These are phyloP conservation scores for Mycena floridula DNA, from an alignment of 768 basidiomycete species.

Conservation along the genomic window DNA sequence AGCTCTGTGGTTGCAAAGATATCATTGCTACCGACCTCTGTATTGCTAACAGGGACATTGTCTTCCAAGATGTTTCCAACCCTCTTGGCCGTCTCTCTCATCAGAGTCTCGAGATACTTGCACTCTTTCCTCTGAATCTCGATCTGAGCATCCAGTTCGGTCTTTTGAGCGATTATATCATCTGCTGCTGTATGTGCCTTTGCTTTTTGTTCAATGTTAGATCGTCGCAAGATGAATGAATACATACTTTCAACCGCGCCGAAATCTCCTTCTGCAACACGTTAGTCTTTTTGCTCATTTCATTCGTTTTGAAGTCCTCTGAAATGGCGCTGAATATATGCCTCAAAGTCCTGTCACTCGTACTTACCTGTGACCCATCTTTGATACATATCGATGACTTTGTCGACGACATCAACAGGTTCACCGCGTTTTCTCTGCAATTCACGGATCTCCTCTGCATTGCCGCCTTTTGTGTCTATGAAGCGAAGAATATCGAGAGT, in stretches of 20 bases:
- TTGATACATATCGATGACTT: constrained; percentile 85
- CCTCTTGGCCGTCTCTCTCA: constrained; percentile 74
- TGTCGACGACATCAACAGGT: constrained; percentile 88
- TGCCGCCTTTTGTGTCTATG: constrained; percentile 86
- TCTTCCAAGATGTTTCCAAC: constrained; percentile 94
- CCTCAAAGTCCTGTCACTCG: background rate
- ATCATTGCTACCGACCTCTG: constrained; percentile 56
- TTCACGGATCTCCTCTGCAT: constrained; percentile 83
- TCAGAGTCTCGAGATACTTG: constrained; percentile 66
- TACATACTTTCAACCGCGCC: constrained; percentile 90
- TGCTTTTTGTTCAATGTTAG: constrained; percentile 21
- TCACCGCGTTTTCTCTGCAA: constrained; percentile 91
- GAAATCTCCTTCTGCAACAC: constrained; percentile 92
- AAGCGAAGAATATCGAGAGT: constrained; percentile 78
- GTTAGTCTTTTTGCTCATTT: constrained; percentile 77
- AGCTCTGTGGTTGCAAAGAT: background rate
- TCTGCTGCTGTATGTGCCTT: constrained; percentile 91
- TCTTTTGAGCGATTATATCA: constrained; percentile 81
- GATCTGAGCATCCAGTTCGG: constrained; percentile 73
- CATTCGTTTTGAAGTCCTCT: constrained; percentile 88
- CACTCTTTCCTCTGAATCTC: constrained; percentile 70
- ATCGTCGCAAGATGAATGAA: constrained; percentile 1
- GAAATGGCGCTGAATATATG: background rate
- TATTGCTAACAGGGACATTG: constrained; percentile 76
- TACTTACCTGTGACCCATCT: constrained; percentile 92